Conservation (phyloP, 805 yeast genomes). For the Candida tammaniensis region DNA sequence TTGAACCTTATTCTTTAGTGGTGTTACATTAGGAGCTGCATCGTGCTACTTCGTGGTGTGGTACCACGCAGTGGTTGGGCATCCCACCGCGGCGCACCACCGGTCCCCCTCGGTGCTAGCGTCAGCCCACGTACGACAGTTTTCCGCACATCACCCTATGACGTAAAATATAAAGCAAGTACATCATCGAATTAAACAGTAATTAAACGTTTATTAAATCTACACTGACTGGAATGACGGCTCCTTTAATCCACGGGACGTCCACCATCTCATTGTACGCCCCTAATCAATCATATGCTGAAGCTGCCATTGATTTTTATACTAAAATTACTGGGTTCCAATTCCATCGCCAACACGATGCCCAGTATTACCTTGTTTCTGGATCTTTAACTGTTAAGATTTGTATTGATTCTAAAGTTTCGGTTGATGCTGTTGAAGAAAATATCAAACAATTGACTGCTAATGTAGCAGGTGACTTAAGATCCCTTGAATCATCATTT, state of each 20-base stretch:
- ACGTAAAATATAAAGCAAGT: too few relatives aligned
- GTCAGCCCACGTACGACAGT: too few relatives aligned
- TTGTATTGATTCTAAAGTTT: slow-evolving; percentile 14
- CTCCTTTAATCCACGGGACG: slow-evolving; percentile 54
- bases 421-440: slow-evolving; percentile 18
- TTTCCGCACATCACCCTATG: too few relatives aligned
- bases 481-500: slow-evolving; percentile 38
- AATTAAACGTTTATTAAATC: too few relatives aligned
- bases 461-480: slow-evolving; percentile 42
- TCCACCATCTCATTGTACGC: slow-evolving; percentile 55
- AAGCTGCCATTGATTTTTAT: slow-evolving; percentile 57
- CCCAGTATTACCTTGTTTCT: slow-evolving; percentile 20
- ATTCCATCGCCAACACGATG: slow-evolving; percentile 19
- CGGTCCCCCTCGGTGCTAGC: too few relatives aligned
- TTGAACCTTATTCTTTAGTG: too few relatives aligned
- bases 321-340: slow-evolving; percentile 37
- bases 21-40: too few relatives aligned
- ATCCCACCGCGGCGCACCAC: too few relatives aligned
- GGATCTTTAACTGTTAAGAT: slow-evolving; percentile 22
- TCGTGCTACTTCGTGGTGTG: too few relatives aligned
- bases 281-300: slow-evolving; percentile 40
- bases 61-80: too few relatives aligned
- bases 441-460: slow-evolving; percentile 17
- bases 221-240: too few relatives aligned
- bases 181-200: too few relatives aligned